Percentiles rank a stretch among this genome's conserved stretches.
Evolutionary conservation across 1,284 basidiomycete species (phyloP).

Genomic region (Ustilago crameri): DNA sequence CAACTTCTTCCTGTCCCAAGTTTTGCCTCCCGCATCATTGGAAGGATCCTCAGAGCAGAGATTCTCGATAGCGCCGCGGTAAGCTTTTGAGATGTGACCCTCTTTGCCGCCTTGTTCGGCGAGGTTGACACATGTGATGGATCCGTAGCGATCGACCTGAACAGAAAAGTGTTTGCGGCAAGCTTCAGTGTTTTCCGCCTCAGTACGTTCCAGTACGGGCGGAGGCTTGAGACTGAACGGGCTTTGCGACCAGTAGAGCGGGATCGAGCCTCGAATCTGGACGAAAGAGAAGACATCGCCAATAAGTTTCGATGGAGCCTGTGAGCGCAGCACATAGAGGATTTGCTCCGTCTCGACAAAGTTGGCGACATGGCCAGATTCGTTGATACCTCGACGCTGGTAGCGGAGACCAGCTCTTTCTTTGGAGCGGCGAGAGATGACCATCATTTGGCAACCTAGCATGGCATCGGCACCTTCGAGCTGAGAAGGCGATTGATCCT

Average conservation of each 20-base stretch:
- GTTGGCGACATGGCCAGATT: slow-evolving; percentile 95
- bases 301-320: slow-evolving; percentile 69
- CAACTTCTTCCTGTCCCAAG: slow-evolving; percentile 90
- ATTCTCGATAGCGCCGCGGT: slow-evolving; percentile 75
- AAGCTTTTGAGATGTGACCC: slow-evolving; percentile 80
- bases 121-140: slow-evolving; percentile 73
- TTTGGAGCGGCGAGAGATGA: slow-evolving; percentile 85
- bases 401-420: slow-evolving; percentile 96
- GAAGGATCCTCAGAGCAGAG: slow-evolving; percentile 82
- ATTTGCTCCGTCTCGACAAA: slow-evolving; percentile 97
- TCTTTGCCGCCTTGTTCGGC: slow-evolving; percentile 92
- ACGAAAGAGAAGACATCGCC: slow-evolving; percentile 86
- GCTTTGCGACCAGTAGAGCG: slow-evolving; percentile 95
- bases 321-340: slow-evolving; percentile 69
- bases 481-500: background rate
- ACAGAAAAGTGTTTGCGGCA: slow-evolving; percentile 56
- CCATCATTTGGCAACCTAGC: slow-evolving; percentile 73
- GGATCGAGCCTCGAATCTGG: slow-evolving; percentile 87
- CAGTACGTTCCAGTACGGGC: slow-evolving; percentile 93
- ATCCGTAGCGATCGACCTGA: slow-evolving; percentile 75
- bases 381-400: slow-evolving; percentile 95
- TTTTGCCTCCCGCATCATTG: slow-evolving; percentile 74
- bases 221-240: slow-evolving; percentile 80
- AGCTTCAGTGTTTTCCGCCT: slow-evolving; percentile 75
- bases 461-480: slow-evolving; percentile 4